A percentile compares a stretch with the other conserved stretches of the same genome.
phyloP scores from a whole-genome alignment of 2,329 filamentous ascomycete species.

The Epichloe uncinata region DNA sequence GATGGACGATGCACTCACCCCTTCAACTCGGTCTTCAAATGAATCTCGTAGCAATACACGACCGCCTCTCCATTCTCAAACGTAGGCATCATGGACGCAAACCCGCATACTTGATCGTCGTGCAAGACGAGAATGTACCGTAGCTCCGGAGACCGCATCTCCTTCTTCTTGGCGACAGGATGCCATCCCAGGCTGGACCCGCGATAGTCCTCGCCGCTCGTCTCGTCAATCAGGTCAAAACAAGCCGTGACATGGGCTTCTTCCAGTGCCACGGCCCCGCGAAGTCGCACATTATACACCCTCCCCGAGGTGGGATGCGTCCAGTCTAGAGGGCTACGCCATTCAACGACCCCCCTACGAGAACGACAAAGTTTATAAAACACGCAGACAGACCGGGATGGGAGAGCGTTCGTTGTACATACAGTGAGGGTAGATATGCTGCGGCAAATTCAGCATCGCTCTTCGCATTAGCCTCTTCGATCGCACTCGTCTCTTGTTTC shows the following conservation, averaged over 20 bases:
- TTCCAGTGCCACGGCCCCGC: slow-evolving; percentile 24
- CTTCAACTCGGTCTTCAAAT: slow-evolving; percentile 43
- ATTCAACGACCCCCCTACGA: background rate
- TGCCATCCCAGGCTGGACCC: slow-evolving; percentile 51
- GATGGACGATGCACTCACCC: slow-evolving; percentile 25
- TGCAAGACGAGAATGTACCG: slow-evolving; percentile 51
- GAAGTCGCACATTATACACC: slow-evolving; percentile 32
- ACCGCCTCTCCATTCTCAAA: slow-evolving; percentile 53
- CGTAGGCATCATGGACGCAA: slow-evolving; percentile 60
- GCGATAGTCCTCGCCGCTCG: slow-evolving; percentile 52
- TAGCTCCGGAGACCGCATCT: slow-evolving; percentile 56
- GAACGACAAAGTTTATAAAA: background rate
- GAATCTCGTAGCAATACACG: slow-evolving; percentile 69
- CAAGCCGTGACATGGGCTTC: slow-evolving; percentile 37
- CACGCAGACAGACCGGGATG: background rate
- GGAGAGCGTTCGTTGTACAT: slow-evolving; percentile 7
- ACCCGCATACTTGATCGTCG: slow-evolving; percentile 29
- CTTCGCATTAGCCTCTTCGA: slow-evolving; percentile 2
- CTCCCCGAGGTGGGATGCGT: slow-evolving; percentile 31
- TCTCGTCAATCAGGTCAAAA: slow-evolving; percentile 45
- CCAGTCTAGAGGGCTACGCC: slow-evolving; percentile 24
- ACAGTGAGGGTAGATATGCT: slow-evolving; percentile 17
- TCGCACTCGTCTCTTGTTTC: background rate
- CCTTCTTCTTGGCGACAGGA: slow-evolving; percentile 41
- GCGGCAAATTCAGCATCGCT: background rate